phyloP scores from a whole-genome alignment of 208 protist genomes.

The Tritrichomonas foetus region DNA sequence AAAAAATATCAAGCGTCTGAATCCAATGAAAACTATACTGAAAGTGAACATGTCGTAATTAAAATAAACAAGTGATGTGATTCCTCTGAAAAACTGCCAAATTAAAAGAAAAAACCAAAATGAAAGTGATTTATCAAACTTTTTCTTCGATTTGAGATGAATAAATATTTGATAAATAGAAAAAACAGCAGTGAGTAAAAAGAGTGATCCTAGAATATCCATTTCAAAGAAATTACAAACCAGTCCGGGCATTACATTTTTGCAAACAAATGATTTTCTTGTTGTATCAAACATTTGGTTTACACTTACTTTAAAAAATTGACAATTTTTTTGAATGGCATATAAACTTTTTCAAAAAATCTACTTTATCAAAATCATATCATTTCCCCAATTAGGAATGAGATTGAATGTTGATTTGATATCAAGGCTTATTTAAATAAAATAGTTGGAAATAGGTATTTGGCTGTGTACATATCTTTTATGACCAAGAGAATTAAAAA shows the following conservation, averaged over 20 bases:
- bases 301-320: too few species aligned
- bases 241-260: neutral
- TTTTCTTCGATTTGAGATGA: neutral
- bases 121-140: neutral
- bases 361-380: too few species aligned
- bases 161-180: neutral
- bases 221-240: neutral
- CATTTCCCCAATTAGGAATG: too few species aligned
- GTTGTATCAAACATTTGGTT: too few species aligned
- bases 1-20: neutral
- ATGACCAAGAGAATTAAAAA: too few species aligned
- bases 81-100: neutral
- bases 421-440: too few species aligned
- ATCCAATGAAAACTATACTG: neutral
- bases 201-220: neutral
- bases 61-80: neutral
- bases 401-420: too few species aligned
- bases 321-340: too few species aligned
- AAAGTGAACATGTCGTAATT: neutral
- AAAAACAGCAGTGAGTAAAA: neutral
- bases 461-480: too few species aligned
- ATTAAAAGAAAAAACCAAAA: neutral
- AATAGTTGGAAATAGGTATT: too few species aligned
- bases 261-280: neutral
- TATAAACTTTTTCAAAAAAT: too few species aligned